Evolutionary conservation across 169 alveolate species (phyloP), one percentile per base, ranked within the genome.

Genomic region (Eimeria sp.): DNA sequence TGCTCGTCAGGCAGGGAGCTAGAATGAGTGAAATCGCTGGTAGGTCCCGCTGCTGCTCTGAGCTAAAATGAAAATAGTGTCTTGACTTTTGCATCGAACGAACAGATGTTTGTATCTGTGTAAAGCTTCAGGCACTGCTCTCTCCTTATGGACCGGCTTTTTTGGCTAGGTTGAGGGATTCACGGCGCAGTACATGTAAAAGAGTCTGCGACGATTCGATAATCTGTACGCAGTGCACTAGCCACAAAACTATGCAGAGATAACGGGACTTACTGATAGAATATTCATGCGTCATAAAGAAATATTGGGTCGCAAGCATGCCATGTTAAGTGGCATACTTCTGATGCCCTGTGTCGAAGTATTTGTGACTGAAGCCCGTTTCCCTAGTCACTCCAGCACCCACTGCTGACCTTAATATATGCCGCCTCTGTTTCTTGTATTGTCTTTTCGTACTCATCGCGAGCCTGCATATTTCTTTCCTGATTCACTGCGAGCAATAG

Each of bases 391-490:
- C 51, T 30, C n/a, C 2, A n/a, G 13, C 14, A 4, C 10, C 4
- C 11, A 9, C 0, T 2, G 14, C 89, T 54, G 63, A 93, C 96
- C 89, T 93, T 93, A 95, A 97, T 96, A 94, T 98, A 98, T 13
- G 99, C 99, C 16, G 98, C 98, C 96, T 99, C 99, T 18, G 99
- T 98, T 89, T 99, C 99, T 70, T 98, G 98, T 87, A 99, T 99
- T 47, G 99, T 98, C 97, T 98, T 99, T 97, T 98, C 99, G 89
- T 98, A 99, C 97, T 99, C 99, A 87, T 98, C 98, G 72, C 98
- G 97, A 1, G 99, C 98, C 86, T 97, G 98, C 70, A 98, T 97
- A 97, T 99, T 99, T 84, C 98, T 97, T 45, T 95, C 97, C 65
- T 98, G 97, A 93, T 98, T 91, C 57, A 97, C 98, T 95, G 98